A percentile compares a stretch with the other conserved stretches of the same genome.
These are phyloP conservation scores for Penicillium taxi DNA, from an alignment of 495 filamentous ascomycete species.

Conservation along the genomic window DNA sequence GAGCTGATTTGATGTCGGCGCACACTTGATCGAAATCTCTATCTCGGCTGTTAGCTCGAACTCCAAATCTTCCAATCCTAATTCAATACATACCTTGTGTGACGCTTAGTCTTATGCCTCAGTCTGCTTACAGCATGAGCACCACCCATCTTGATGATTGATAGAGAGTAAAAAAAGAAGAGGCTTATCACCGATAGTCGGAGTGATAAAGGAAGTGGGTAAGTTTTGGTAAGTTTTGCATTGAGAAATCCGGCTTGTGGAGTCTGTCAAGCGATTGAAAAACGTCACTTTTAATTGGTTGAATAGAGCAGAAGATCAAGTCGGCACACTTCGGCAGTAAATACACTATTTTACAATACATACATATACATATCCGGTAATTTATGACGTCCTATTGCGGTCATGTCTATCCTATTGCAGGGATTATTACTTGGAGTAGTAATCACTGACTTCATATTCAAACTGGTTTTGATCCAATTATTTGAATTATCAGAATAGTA, in stretches of 20 bases:
- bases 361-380: too few relatives aligned
- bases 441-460: too few relatives aligned
- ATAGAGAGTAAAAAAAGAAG: conserved; percentile 21
- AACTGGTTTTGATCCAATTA: too few relatives aligned
- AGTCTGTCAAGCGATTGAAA: conserved; percentile 22
- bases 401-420: too few relatives aligned
- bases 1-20: conserved; percentile 64
- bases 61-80: too few relatives aligned
- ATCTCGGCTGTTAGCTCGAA: conserved; percentile 5
- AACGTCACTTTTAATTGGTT: conserved; percentile 26
- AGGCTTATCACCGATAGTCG: conserved; percentile 41
- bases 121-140: conserved; percentile 35
- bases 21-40: conserved; percentile 88
- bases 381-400: too few relatives aligned
- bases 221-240: too few relatives aligned
- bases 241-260: too few relatives aligned
- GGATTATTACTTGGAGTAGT: too few relatives aligned
- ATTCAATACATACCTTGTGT: conserved; percentile 46
- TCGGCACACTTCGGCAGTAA: conserved; percentile 52
- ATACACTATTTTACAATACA: conserved; percentile 19
- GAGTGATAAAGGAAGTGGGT: conserved; percentile 27
- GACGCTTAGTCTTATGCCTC: conserved; percentile 51
- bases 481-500: too few relatives aligned
- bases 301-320: conserved; percentile 44
- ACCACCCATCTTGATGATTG: conserved; percentile 40